Base-by-base conservation (phyloP, 495 filamentous ascomycete species). In the Aspergillus haitiensis region DNA sequence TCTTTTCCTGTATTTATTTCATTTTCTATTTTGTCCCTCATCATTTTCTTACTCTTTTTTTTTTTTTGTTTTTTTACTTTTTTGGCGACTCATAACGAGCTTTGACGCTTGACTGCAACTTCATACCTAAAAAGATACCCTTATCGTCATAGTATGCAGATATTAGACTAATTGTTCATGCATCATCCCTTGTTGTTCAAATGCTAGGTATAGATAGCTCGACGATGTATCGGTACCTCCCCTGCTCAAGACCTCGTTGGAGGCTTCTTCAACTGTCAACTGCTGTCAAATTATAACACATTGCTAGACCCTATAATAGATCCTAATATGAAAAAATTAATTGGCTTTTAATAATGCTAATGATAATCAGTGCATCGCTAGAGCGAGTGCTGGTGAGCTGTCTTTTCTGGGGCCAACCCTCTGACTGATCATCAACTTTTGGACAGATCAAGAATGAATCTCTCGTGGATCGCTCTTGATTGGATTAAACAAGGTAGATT, bases 401-500 rank as follows among this genome's bases (percentile, higher is more conserved):
- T 68, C 62, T 60, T 50, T 34, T 47, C 46, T 32, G 52, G 61
- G 55, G 58, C 47, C 46, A 58, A 47, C 57, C 55, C 47, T 56
- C 48, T 49, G 50, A 52, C 42, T 52, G 62, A 61, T 63, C 62
- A 63, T 67, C 60, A 45, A 52, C 39, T 61, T 64, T 67, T 61
- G 37, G 65, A 67, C 55, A 56, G 62, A 56, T 63, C 62, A 67
- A 60, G 52, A 56, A 58, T 60, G 44, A 59, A 60, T 65, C 60
- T 56, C 54, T 52, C 35, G 39, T 56, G 27, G n/a, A 36, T 46
- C 44, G 48, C n/a, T 47, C 21, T 16, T 63, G 62, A 67, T 67
- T 65, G 62, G 65, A 55, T 55, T 49, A 53, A 36, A 40, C 33
- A 36, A 48, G 52, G 37, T 55, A 45, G 52, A 27, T 42, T 42